These are phyloP conservation scores for Melastoma malabathricum DNA, from an alignment of 345 rosid genomes.

Conservation along the genomic window DNA sequence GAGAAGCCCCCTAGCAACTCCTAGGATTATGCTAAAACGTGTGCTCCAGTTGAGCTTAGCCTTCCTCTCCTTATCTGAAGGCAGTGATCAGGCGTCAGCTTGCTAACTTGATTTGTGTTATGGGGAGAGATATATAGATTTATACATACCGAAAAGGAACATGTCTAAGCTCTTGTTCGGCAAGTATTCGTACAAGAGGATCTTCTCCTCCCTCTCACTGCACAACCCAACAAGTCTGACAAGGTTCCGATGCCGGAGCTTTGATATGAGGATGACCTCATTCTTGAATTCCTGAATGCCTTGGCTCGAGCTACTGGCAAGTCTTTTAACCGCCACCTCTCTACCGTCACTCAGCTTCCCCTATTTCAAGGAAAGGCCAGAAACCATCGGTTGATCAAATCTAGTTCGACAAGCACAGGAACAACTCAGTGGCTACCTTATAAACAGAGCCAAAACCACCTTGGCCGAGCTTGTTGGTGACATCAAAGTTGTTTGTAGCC, in stretches of 20 bases:
- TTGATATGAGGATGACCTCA: conserved; percentile 43
- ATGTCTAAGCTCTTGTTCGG: conserved; percentile 22
- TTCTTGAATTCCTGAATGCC: conserved; percentile 46
- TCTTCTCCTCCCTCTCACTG: conserved; percentile 37
- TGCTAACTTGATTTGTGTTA: too few species aligned
- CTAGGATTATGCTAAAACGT: conserved; percentile 16
- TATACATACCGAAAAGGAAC: conserved; percentile 15
- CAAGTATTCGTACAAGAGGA: conserved; percentile 43
- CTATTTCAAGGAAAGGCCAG: conserved; percentile 10
- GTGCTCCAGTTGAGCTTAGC: conserved; percentile 14
- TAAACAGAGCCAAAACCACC: conserved; percentile 9
- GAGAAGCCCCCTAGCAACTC: conserved; percentile 22
- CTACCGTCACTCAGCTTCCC: conserved; percentile 28
- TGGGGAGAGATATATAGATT: not conserved
- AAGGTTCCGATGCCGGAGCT: conserved; percentile 52
- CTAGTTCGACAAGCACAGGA: not conserved
- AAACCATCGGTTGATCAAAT: not conserved
- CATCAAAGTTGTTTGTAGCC: conserved; percentile 2
- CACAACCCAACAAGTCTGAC: conserved; percentile 55
- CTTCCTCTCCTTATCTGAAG: conserved; percentile 10
- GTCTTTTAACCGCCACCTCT: conserved; percentile 51
- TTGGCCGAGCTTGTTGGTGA: conserved; percentile 6
- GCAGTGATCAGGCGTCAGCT: not conserved
- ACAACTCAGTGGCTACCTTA: conserved; percentile 3
- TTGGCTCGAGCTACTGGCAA: conserved; percentile 41